phyloP scores from a whole-genome alignment of 345 rosid species.

The Salix exigua region DNA sequence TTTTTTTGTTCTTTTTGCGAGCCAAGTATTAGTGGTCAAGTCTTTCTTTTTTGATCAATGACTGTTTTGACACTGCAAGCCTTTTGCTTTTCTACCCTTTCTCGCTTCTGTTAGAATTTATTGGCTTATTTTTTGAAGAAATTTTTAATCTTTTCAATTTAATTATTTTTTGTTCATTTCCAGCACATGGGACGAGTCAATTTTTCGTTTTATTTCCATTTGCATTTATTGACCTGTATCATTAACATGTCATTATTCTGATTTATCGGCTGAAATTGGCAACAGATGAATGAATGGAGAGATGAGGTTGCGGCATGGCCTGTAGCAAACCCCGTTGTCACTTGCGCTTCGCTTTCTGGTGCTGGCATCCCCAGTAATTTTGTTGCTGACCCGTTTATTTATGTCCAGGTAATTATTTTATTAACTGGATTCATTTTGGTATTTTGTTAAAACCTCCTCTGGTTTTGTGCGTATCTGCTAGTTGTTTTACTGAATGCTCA shows the following conservation, averaged over 20 bases:
- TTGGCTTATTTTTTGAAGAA: not conserved
- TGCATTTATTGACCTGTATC: not conserved
- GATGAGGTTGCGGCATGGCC: constrained; percentile 86
- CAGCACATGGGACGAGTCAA: not conserved
- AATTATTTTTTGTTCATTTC: not conserved
- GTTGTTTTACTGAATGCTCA: not conserved
- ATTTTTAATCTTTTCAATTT: not conserved
- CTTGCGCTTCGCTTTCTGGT: constrained; percentile 76
- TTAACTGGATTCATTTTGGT: not conserved
- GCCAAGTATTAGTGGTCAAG: not conserved
- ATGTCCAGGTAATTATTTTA: constrained; percentile 53
- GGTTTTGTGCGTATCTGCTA: not conserved
- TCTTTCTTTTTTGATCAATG: not conserved
- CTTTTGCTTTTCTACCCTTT: not conserved
- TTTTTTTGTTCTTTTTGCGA: not conserved
- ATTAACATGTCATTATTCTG: not conserved
- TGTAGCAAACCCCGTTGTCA: constrained; percentile 86
- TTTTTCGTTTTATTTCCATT: not conserved
- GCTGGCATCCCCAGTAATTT: constrained; percentile 85
- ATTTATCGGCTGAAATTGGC: constrained; percentile 15
- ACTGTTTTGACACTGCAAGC: not conserved
- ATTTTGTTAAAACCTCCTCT: not conserved
- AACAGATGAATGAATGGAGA: constrained; percentile 68
- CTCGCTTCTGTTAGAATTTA: not conserved
- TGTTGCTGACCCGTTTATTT: constrained; percentile 92